Evolutionary conservation across 1,139 yeast genomes (phyloP), one percentile per base, ranked within the genome.

Genomic region (Sugiyamaella paludigena): DNA sequence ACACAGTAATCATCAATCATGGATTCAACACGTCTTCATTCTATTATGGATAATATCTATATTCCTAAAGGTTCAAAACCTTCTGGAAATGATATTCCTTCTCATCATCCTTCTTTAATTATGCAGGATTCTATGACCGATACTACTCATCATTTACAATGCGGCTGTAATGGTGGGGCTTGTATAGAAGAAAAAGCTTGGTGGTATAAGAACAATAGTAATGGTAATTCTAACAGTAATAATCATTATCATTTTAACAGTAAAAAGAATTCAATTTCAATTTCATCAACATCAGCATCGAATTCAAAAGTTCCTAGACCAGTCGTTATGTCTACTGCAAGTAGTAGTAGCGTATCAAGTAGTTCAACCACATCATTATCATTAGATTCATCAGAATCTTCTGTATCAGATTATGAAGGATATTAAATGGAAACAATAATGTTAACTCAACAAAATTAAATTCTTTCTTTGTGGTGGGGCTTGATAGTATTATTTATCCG

Each of bases 161-260:
- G 81, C 59, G 81, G 80, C 13, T 77, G 81, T 62, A 59, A 70
- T 54, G 75, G 75, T 29, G 73, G 71, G 35, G 66, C 69, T 19
- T 77, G 81, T 58, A 74, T 77, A 54, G 69, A 69, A 36, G 73
- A 76, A 47, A 66, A 66, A 30, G 78, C 78, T 4, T 76, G 80
- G 79, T 68, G 74, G 74, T 54, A 58, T 49, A 58, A 58, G 56
- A 19, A 19, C 5, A 19, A 19, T 45, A 51, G 40, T 16, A 28
- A 36, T 54, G 38, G 36, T 26, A 27, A 32, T 16, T 16, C 19
- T 11, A 28, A 29, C 29, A 36, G 24, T 19, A 19, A 19, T 19
- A 3, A 5, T 4, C 24, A 19, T 19, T 19, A 19, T 19, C 24
- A 19, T 19, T 19, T 19, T 19, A 19, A 19, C 5, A 19, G 5